Conservation (phyloP, 345 rosid genomes). For the Gossypium longicalyx region DNA sequence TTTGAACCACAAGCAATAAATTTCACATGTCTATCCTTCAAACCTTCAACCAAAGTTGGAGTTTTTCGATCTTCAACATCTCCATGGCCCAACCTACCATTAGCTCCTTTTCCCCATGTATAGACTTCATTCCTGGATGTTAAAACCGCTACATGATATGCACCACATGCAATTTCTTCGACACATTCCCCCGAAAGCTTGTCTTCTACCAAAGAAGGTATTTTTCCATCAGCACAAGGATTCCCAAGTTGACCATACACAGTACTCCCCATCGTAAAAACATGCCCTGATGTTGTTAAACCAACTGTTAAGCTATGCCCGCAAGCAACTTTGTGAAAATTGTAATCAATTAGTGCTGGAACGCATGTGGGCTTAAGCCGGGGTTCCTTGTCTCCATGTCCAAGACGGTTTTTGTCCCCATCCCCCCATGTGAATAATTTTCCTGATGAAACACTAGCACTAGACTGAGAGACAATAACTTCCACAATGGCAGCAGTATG, state of each 20-base stretch:
- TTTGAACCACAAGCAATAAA: conserved; percentile 88
- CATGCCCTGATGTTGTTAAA: conserved; percentile 69
- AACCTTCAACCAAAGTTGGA: conserved; percentile 74
- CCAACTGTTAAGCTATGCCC: conserved; percentile 95
- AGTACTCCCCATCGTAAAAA: conserved; percentile 89
- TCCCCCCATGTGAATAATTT: conserved; percentile 99
- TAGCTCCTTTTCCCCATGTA: conserved; percentile 98
- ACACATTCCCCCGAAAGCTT: conserved; percentile 61
- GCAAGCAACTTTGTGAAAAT: conserved; percentile 79
- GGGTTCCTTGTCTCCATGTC: conserved; percentile 94
- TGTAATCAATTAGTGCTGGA: conserved; percentile 74
- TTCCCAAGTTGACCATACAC: conserved; percentile 97
- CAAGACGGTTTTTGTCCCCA: conserved; percentile 92
- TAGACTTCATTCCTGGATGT: conserved; percentile 84
- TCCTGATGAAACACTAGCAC: conserved; percentile 72
- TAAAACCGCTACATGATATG: conserved; percentile 80
- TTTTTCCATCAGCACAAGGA: conserved; percentile 75
- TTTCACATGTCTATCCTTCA: conserved; percentile 88
- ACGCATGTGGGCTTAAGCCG: conserved; percentile 91
- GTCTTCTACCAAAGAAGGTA: conserved; percentile 70
- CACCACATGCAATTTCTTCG: conserved; percentile 89
- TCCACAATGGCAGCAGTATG: conserved; percentile 97
- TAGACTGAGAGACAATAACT: conserved; percentile 79
- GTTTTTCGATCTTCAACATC: conserved; percentile 81
- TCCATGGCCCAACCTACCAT: conserved; percentile 95